phyloP scores from a whole-genome alignment of 2,329 filamentous ascomycete genomes.

The Arthrobotrys iridis region DNA sequence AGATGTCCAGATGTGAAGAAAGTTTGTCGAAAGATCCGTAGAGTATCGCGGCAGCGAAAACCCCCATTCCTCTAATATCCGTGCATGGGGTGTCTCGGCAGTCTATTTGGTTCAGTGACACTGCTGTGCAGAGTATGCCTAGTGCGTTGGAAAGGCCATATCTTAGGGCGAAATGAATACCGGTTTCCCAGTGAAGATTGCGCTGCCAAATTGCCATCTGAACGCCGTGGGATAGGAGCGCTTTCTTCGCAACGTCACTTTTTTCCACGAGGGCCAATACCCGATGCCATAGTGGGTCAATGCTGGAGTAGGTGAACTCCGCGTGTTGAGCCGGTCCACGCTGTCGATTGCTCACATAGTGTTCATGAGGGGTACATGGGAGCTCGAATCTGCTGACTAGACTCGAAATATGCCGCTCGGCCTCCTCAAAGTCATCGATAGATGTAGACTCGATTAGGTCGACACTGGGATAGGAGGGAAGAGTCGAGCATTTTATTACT shows the following conservation, averaged over 20 bases:
- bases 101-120: neutral
- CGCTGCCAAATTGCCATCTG: neutral
- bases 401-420: neutral
- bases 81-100: neutral
- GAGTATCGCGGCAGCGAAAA: neutral
- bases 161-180: neutral
- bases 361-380: neutral
- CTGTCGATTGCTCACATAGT: no score
- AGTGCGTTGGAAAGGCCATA: neutral
- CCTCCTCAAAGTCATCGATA: neutral
- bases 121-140: neutral
- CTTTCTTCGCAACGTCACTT: no score
- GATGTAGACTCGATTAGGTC: neutral
- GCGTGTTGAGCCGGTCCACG: neutral
- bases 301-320: neutral
- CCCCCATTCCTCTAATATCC: conserved; percentile 4
- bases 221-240: neutral
- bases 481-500: neutral
- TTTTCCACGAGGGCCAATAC: neutral
- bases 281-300: conserved; percentile 2
- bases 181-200: neutral
- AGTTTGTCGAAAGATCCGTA: neutral
- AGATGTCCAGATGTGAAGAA: neutral
- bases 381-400: neutral
- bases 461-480: neutral